Evolutionary conservation across 306 rosid genomes (phyloP).

Genomic region (Cucumis cinereus): DNA sequence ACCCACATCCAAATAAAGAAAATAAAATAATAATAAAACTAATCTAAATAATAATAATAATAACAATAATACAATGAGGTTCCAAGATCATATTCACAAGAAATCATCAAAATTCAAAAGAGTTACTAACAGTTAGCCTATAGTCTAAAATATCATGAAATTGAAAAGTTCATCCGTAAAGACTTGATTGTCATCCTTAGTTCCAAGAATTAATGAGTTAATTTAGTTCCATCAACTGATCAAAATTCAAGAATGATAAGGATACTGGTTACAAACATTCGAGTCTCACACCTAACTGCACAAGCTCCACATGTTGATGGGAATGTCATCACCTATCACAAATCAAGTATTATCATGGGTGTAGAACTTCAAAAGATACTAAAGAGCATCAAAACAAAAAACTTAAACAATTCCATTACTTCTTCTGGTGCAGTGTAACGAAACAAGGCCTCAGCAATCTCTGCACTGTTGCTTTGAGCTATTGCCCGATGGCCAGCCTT

Average conservation of each 20-base stretch:
- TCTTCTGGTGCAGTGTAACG: slow-evolving; percentile 92
- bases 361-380: not conserved
- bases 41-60: too few relatives aligned
- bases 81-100: not conserved
- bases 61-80: not conserved
- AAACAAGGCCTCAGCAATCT: slow-evolving; percentile 77
- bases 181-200: not conserved
- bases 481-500: slow-evolving; percentile 79
- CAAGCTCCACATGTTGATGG: slow-evolving; percentile 92
- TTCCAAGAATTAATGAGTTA: not conserved
- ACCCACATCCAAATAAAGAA: too few relatives aligned
- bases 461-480: slow-evolving; percentile 78
- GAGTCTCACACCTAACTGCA: slow-evolving; percentile 60
- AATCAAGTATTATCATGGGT: not conserved
- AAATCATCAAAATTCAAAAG: not conserved
- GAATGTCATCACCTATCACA: slow-evolving; percentile 89
- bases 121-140: not conserved
- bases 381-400: not conserved
- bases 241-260: slow-evolving; percentile 15
- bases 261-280: slow-evolving; percentile 95
- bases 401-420: slow-evolving; percentile 24
- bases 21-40: too few relatives aligned
- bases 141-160: not conserved
- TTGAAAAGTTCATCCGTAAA: not conserved
- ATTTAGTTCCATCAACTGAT: not conserved